Base-by-base conservation (phyloP, 108 stramenopile species). In the Nannochloropsis gaditana region DNA sequence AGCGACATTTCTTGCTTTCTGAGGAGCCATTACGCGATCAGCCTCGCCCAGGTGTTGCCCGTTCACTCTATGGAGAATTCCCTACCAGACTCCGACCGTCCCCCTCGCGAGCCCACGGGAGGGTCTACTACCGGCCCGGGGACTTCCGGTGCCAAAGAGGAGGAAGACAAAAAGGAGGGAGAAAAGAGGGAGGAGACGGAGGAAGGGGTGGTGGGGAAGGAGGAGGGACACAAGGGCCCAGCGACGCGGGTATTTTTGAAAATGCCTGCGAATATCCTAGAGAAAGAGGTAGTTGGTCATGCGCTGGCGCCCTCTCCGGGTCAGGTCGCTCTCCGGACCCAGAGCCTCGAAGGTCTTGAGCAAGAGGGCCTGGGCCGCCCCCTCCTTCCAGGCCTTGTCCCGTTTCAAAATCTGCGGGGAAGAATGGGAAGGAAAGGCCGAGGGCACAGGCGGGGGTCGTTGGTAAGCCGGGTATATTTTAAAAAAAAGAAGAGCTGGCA, bases 261-360 rank as follows among this genome's bases (percentile, higher is more conserved):
- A n/a, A n/a, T 2, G 59, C 19, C 19, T 15, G 3, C 59, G 8
- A 73, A 0, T n/a, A 73, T 73, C 59, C 59, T 73, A 73, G 19
- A 73, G n/a, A 6, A 73, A 73, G n/a, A 73, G 59, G 59, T 73
- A 73, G 8, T 73, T 73, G 19, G 59, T 73, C 59, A 73, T 73
- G 59, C 59, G 59, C n/a, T 73, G 59, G 2, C 59, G 59, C n/a
- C 59, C 59, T 73, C n/a, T 73, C 59, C n/a, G 2, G 59, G 59
- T 73, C 59, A 73, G 2, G 4, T 73, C 59, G 59, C 8, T 73
- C 8, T 73, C 19, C 8, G 59, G 59, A 2, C 59, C 59, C 59
- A 73, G n/a, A n/a, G 59, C 59, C 59, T 73, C 59, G 8, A 73
- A 73, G n/a, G n/a, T 73, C 59, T 73, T 73, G 59, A 73, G 59